Evolutionary conservation across 164 flowering plant genomes (phyloP).

Genomic region (Tetracentron sinense): DNA sequence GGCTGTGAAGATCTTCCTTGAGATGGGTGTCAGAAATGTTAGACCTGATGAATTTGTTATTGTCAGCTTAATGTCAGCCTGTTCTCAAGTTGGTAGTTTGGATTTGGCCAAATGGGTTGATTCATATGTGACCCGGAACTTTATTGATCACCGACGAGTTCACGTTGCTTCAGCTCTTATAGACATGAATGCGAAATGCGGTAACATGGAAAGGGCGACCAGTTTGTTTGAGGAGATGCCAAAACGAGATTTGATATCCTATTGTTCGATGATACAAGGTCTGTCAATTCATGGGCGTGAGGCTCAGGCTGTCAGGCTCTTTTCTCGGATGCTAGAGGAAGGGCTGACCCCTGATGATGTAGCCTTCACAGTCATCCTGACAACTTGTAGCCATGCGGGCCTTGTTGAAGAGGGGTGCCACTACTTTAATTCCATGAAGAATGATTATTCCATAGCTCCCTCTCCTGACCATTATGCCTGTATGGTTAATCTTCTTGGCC

Average conservation of each 20-base stretch:
- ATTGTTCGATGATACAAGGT: slow-evolving; percentile 71
- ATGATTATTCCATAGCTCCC: slow-evolving; percentile 35
- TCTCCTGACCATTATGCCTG: slow-evolving; percentile 65
- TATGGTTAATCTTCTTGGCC: slow-evolving; percentile 59
- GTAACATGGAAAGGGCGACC: slow-evolving; percentile 50
- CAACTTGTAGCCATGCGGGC: slow-evolving; percentile 57
- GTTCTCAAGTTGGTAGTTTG: slow-evolving; percentile 47
- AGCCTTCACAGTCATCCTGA: slow-evolving; percentile 61
- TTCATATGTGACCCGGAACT: slow-evolving; percentile 25
- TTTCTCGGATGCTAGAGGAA: slow-evolving; percentile 51
- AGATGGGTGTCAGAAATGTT: slow-evolving; percentile 31
- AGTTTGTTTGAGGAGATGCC: slow-evolving; percentile 44
- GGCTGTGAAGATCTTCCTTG: slow-evolving; percentile 43
- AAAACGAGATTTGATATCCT: slow-evolving; percentile 38
- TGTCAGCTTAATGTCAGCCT: slow-evolving; percentile 64
- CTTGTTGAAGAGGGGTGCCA: slow-evolving; percentile 61
- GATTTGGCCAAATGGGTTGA: slow-evolving; percentile 53
- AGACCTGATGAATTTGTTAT: slow-evolving; percentile 50
- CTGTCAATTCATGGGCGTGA: slow-evolving; percentile 50
- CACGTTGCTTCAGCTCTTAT: slow-evolving; percentile 54
- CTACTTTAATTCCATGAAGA: slow-evolving; percentile 38
- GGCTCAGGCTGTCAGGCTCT: slow-evolving; percentile 41
- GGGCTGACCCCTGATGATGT: slow-evolving; percentile 53
- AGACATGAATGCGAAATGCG: slow-evolving; percentile 75
- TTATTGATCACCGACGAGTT: slow-evolving; percentile 26